These are phyloP conservation scores for Umbelopsis vinacea DNA, from an alignment of 192 early-diverging fungal species.

Conservation along the genomic window DNA sequence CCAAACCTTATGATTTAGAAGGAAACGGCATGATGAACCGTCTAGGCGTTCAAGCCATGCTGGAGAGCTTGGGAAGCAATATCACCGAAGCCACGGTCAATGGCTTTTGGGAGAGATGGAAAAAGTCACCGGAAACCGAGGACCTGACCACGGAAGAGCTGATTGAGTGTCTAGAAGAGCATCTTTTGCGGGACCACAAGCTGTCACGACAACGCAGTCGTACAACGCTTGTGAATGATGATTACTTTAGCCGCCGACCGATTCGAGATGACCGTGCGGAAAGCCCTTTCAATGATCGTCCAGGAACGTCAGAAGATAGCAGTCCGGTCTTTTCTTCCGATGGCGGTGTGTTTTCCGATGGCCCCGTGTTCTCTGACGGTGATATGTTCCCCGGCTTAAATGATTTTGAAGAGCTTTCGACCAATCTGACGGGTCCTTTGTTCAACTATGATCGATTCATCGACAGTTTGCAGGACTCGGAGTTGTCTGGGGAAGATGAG, in stretches of 20 bases:
- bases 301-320: background rate
- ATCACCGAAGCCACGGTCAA: slow-evolving; percentile 68
- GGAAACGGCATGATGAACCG: slow-evolving; percentile 63
- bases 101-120: slow-evolving; percentile 53
- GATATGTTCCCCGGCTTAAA: background rate
- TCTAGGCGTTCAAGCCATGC: slow-evolving; percentile 68
- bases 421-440: background rate
- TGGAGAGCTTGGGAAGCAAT: slow-evolving; percentile 71
- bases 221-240: background rate
- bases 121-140: slow-evolving; percentile 54
- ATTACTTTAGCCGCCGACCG: background rate
- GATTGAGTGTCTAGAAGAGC: slow-evolving; percentile 60
- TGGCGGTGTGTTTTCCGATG: background rate
- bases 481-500: slow-evolving; percentile 24
- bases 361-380: background rate
- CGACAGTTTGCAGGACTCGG: slow-evolving; percentile 11
- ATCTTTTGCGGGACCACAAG: slow-evolving; percentile 29
- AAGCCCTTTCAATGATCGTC: background rate
- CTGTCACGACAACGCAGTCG: background rate
- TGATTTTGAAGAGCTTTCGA: slow-evolving; percentile 31
- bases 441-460: slow-evolving; percentile 14
- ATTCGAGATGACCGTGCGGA: too few relatives aligned
- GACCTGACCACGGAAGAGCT: slow-evolving; percentile 72
- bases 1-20: slow-evolving; percentile 64
- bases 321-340: background rate